Conservation (phyloP, 495 filamentous ascomycete species). For the Letharia lupina region DNA sequence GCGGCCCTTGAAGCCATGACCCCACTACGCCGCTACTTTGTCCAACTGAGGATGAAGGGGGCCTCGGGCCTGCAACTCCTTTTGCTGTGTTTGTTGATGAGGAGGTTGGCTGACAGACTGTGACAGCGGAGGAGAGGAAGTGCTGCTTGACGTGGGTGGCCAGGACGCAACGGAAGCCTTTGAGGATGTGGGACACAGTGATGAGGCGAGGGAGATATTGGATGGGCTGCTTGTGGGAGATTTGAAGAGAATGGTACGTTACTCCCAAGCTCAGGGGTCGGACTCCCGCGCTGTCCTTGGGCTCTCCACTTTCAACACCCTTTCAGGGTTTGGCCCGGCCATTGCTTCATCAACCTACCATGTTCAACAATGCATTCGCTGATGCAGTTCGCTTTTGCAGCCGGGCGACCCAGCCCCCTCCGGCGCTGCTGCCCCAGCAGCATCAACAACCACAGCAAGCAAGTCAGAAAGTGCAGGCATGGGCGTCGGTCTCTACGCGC, state of each 20-base stretch:
- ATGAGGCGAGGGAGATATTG: slow-evolving; percentile 95
- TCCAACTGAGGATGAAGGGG: neutral
- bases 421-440: slow-evolving; percentile 30
- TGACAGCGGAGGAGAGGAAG: slow-evolving; percentile 91
- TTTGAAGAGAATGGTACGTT: slow-evolving; percentile 76
- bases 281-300: slow-evolving; percentile 1
- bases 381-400: slow-evolving; percentile 36
- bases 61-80: neutral
- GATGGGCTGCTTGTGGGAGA: slow-evolving; percentile 66
- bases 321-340: neutral
- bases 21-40: neutral
- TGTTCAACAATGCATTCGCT: neutral
- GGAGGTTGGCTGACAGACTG: neutral
- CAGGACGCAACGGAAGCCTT: slow-evolving; percentile 98
- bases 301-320: slow-evolving; percentile 4
- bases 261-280: slow-evolving; percentile 6
- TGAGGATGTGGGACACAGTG: slow-evolving; percentile 98
- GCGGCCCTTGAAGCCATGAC: neutral
- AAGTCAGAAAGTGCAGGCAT: slow-evolving; percentile 46
- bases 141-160: slow-evolving; percentile 89
- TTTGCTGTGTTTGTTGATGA: neutral
- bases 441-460: slow-evolving; percentile 42
- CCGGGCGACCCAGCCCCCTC: slow-evolving; percentile 75
- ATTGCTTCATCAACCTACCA: neutral
- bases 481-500: slow-evolving; percentile 73